phyloP scores from a whole-genome alignment of 345 rosid genomes.

The Abelmoschus esculentus region DNA sequence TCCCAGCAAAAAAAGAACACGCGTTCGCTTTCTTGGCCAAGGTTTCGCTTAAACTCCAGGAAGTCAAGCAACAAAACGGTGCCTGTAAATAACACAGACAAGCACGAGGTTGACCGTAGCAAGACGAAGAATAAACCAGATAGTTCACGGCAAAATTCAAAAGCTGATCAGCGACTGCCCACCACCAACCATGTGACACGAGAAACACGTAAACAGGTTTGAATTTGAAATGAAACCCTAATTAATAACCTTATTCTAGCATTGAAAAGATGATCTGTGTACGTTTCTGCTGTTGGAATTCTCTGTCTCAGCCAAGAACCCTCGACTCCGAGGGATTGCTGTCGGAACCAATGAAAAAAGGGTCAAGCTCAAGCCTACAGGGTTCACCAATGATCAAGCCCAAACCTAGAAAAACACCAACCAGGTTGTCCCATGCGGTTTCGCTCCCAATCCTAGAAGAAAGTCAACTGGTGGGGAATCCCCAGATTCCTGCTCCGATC shows the following conservation, averaged over 20 bases:
- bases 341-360: too few relatives aligned
- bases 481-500: not conserved
- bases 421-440: conserved; percentile 7
- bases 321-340: too few relatives aligned
- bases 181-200: not conserved
- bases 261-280: not conserved
- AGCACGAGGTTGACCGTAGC: not conserved
- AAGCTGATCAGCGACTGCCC: not conserved
- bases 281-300: not conserved
- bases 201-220: not conserved
- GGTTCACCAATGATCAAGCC: conserved; percentile 16
- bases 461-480: not conserved
- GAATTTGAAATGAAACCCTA: not conserved
- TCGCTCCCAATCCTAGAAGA: not conserved
- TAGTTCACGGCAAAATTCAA: conserved; percentile 7
- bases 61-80: conserved; percentile 38
- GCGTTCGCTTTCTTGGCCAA: conserved; percentile 20
- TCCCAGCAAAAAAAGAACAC: conserved; percentile 4
- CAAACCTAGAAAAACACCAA: conserved; percentile 5
- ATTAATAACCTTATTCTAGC: not conserved
- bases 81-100: conserved; percentile 26
- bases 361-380: too few relatives aligned
- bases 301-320: conserved; percentile 22
- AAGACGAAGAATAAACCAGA: conserved; percentile 1
- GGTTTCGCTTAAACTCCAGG: conserved; percentile 18